Evolutionary conservation across 805 yeast genomes (phyloP).

Genomic region (Metschnikowia lunata): DNA sequence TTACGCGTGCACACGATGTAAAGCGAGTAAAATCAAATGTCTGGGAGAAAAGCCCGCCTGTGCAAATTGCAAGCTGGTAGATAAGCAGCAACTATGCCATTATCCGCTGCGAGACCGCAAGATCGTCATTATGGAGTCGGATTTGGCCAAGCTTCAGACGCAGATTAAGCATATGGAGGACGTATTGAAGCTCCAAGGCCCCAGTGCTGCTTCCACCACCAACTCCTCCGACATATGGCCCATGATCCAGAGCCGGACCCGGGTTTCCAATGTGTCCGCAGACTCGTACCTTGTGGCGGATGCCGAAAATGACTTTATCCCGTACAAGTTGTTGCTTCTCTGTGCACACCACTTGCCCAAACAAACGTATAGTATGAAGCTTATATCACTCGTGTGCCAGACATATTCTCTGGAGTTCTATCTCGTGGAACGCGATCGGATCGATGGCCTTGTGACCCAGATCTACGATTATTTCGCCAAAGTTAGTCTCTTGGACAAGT

Average conservation of each 20-base stretch:
- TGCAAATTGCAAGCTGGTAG: slow-evolving; percentile 33
- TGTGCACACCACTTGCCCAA: slow-evolving; percentile 25
- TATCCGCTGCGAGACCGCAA: slow-evolving; percentile 39
- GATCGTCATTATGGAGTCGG: slow-evolving; percentile 41
- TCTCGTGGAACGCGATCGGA: slow-evolving; percentile 24
- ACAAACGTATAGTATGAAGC: slow-evolving; percentile 18
- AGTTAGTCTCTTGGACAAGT: not conserved
- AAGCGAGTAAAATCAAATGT: slow-evolving; percentile 36
- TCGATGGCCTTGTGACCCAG: slow-evolving; percentile 14
- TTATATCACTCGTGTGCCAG: slow-evolving; percentile 24
- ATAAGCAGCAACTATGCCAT: slow-evolving; percentile 28
- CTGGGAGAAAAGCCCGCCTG: slow-evolving; percentile 41
- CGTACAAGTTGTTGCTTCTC: slow-evolving; percentile 19
- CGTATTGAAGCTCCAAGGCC: slow-evolving; percentile 12
- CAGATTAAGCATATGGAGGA: slow-evolving; percentile 28
- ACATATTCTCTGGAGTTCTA: slow-evolving; percentile 36
- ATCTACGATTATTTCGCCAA: slow-evolving; percentile 14
- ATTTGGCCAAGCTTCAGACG: slow-evolving; percentile 31
- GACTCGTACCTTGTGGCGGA: slow-evolving; percentile 27
- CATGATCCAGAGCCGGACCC: slow-evolving; percentile 3
- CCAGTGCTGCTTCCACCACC: slow-evolving; percentile 3
- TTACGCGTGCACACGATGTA: slow-evolving; percentile 42
- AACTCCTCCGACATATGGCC: slow-evolving; percentile 1
- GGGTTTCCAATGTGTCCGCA: slow-evolving; percentile 8
- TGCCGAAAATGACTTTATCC: slow-evolving; percentile 24